Percentiles rank a stretch among this genome's conserved stretches.
These are phyloP conservation scores for Aspergillus sp. DNA, from an alignment of 2,329 filamentous ascomycete species.

Conservation along the genomic window DNA sequence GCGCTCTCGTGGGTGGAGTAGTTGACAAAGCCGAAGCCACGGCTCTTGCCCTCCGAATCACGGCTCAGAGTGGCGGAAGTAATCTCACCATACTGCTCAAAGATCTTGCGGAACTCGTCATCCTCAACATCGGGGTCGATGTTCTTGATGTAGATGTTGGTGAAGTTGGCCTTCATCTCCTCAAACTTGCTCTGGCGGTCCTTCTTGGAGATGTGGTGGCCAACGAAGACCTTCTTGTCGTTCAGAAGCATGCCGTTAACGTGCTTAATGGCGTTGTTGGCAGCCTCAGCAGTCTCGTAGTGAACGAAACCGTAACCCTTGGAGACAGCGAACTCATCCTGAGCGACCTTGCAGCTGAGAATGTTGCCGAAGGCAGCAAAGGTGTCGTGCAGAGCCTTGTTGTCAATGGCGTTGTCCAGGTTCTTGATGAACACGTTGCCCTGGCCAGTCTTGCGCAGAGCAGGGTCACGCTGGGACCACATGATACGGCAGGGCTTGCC, in stretches of 20 bases:
- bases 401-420: conserved; percentile 96
- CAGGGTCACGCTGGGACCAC: conserved; percentile 99
- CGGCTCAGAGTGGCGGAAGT: conserved; percentile 93
- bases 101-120: conserved; percentile 90
- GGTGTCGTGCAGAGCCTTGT: conserved; percentile 99
- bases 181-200: conserved; percentile 99
- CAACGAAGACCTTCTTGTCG: conserved; percentile 99
- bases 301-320: conserved; percentile 99
- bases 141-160: conserved; percentile 99
- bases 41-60: conserved; percentile 86
- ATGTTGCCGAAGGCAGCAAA: conserved; percentile 99
- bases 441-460: conserved; percentile 97
- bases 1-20: conserved; percentile 90
- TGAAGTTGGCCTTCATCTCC: conserved; percentile 99
- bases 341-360: conserved; percentile 97
- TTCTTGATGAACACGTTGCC: conserved; percentile 99
- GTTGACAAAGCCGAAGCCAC: conserved; percentile 95
- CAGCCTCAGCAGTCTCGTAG: conserved; percentile 98
- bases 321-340: conserved; percentile 94
- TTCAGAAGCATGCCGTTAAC: conserved; percentile 99
- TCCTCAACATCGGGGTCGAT: conserved; percentile 80
- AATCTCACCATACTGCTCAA: conserved; percentile 89
- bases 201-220: conserved; percentile 99
- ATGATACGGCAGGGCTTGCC: conserved; percentile 99
- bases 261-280: conserved; percentile 96